These are phyloP conservation scores for Aspergillus glaucus DNA, from an alignment of 2,329 filamentous ascomycete species.

Conservation along the genomic window DNA sequence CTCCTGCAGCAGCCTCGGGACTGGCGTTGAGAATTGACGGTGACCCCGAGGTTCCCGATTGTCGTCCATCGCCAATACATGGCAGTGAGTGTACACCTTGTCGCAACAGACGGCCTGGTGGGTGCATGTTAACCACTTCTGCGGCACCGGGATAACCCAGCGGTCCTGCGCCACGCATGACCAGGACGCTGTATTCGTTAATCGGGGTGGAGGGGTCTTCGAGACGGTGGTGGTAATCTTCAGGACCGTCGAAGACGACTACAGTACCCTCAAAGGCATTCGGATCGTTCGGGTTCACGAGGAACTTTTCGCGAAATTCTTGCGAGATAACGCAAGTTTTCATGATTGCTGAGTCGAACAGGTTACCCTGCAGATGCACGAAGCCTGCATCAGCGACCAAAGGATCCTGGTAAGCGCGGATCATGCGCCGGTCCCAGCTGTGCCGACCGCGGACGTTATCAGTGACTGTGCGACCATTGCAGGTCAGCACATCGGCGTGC, in stretches of 20 bases:
- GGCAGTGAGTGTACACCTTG: conserved; percentile 43
- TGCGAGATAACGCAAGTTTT: conserved; percentile 47
- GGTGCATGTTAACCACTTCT: conserved; percentile 50
- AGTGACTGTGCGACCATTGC: conserved; percentile 42
- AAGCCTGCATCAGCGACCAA: conserved; percentile 48
- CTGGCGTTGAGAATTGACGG: conserved; percentile 53
- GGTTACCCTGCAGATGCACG: conserved; percentile 42
- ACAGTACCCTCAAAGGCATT: conserved; percentile 45
- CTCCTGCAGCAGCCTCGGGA: conserved; percentile 50
- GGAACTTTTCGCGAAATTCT: conserved; percentile 41
- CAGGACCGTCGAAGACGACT: conserved; percentile 47
- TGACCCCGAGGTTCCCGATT: conserved; percentile 51
- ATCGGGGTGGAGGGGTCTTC: conserved; percentile 36
- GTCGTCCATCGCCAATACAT: conserved; percentile 51
- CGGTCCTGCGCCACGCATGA: conserved; percentile 47
- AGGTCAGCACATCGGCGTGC: conserved; percentile 39
- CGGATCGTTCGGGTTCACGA: conserved; percentile 41
- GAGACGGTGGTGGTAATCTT: conserved; percentile 43
- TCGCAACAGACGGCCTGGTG: conserved; percentile 40
- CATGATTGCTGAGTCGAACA: conserved; percentile 50
- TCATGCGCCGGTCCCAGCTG: conserved; percentile 47
- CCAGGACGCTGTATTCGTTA: conserved; percentile 39
- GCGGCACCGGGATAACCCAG: conserved; percentile 47
- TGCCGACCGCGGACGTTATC: conserved; percentile 41
- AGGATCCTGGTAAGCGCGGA: conserved; percentile 41